phyloP scores from a whole-genome alignment of 768 basidiomycete genomes.

The Suillus variegatus region DNA sequence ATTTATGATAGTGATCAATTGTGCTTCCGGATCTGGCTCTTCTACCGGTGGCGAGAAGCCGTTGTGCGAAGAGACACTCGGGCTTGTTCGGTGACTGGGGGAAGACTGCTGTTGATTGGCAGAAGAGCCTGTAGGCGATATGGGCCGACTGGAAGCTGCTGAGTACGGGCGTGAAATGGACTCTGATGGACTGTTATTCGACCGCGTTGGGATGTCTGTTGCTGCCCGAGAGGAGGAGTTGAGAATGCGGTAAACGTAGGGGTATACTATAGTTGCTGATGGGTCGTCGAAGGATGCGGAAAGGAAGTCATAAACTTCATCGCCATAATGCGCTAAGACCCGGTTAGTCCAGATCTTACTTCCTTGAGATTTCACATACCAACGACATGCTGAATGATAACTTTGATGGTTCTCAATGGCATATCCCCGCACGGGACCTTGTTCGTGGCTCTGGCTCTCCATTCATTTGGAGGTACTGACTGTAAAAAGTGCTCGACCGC shows the following conservation, averaged over 20 bases:
- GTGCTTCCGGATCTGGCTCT: constrained; percentile 87
- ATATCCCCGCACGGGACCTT: constrained; percentile 96
- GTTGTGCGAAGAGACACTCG: constrained; percentile 64
- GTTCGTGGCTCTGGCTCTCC: constrained; percentile 88
- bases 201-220: constrained; percentile 33
- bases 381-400: constrained; percentile 95
- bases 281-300: constrained; percentile 92
- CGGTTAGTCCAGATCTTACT: constrained; percentile 14
- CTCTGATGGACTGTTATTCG: constrained; percentile 32
- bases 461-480: constrained; percentile 93
- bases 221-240: constrained; percentile 59
- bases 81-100: constrained; percentile 67
- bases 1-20: constrained; percentile 78
- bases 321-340: constrained; percentile 72
- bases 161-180: constrained; percentile 50
- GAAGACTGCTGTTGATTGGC: constrained; percentile 53
- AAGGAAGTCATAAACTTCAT: constrained; percentile 88
- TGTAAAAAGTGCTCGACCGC: constrained; percentile 94
- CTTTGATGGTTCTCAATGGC: constrained; percentile 97
- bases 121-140: constrained; percentile 72
- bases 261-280: constrained; percentile 96
- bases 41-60: constrained; percentile 56
- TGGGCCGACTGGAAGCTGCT: constrained; percentile 65
- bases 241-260: constrained; percentile 90
- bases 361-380: constrained; percentile 54